Percentiles rank a stretch among this genome's conserved stretches.
Evolutionary conservation across 1,284 basidiomycete species (phyloP).

Genomic region (Gastroboletus turbinatus): DNA sequence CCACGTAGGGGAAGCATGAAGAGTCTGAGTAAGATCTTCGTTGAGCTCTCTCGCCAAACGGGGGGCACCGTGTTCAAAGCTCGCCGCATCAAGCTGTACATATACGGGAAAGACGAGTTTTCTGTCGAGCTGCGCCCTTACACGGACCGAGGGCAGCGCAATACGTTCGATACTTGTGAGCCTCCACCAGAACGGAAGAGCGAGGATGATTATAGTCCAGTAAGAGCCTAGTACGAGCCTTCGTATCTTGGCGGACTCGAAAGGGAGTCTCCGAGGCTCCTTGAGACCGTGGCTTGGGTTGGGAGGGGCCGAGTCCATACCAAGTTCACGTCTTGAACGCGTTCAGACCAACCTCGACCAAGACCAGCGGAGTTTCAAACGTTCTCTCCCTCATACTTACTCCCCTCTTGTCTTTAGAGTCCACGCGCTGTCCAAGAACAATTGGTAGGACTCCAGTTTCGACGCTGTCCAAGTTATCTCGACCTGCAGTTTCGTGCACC

Average conservation of each 20-base stretch:
- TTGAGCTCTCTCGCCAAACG: constrained; percentile 25
- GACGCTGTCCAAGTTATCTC: neutral
- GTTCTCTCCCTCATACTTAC: constrained; percentile 24
- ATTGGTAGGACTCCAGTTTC: constrained; percentile 6
- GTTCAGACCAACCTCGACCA: constrained; percentile 13
- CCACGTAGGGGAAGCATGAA: constrained; percentile 35
- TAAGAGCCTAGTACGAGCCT: constrained; percentile 69
- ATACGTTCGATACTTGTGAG: constrained; percentile 85
- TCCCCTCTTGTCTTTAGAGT: constrained; percentile 18
- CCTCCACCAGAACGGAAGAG: constrained; percentile 85
- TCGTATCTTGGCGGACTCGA: constrained; percentile 49
- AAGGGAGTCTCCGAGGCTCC: constrained; percentile 52
- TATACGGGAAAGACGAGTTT: constrained; percentile 53
- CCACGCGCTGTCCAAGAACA: constrained; percentile 10
- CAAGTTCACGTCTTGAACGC: constrained; percentile 13
- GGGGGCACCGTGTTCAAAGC: constrained; percentile 12
- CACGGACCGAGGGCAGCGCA: constrained; percentile 64
- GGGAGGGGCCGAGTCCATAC: constrained; percentile 22
- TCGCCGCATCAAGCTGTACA: constrained; percentile 45
- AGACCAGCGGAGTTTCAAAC: constrained; percentile 33
- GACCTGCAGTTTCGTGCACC: constrained; percentile 8
- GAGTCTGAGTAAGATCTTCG: constrained; percentile 14
- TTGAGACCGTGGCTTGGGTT: constrained; percentile 34
- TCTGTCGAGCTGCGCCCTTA: constrained; percentile 50
- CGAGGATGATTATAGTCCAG: constrained; percentile 70